phyloP scores from a whole-genome alignment of 306 rosid genomes.

The Comarum palustre region DNA sequence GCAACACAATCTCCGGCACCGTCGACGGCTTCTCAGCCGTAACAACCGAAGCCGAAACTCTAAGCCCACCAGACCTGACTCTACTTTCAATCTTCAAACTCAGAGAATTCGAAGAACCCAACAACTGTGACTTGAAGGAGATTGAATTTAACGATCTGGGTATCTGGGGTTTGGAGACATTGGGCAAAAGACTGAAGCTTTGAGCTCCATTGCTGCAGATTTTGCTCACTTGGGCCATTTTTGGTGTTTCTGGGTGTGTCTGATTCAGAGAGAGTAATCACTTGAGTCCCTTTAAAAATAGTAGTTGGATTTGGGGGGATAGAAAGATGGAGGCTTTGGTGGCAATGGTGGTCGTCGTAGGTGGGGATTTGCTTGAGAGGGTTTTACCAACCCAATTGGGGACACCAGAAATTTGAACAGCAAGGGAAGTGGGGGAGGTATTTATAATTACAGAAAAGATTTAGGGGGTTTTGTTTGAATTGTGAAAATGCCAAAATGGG shows the following conservation, averaged over 20 bases:
- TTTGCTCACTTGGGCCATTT: slow-evolving; percentile 70
- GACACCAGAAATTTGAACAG: slow-evolving; percentile 28
- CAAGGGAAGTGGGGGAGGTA: neutral
- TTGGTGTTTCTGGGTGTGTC: slow-evolving; percentile 5
- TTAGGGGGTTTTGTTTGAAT: slow-evolving; percentile 15
- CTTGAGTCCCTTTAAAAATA: neutral
- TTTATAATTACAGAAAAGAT: neutral
- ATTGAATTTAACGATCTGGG: slow-evolving; percentile 53
- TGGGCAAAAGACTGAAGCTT: slow-evolving; percentile 41
- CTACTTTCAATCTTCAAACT: slow-evolving; percentile 40
- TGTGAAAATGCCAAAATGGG: neutral
- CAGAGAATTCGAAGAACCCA: slow-evolving; percentile 44
- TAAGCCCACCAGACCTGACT: slow-evolving; percentile 25
- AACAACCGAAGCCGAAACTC: slow-evolving; percentile 62
- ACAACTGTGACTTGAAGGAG: slow-evolving; percentile 45
- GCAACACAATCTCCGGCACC: slow-evolving; percentile 81
- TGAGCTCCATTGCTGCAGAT: slow-evolving; percentile 60
- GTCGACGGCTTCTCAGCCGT: slow-evolving; percentile 71
- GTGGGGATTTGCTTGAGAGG: slow-evolving; percentile 21
- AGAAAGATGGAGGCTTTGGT: slow-evolving; percentile 31
- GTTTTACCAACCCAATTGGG: slow-evolving; percentile 23
- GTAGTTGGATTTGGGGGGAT: slow-evolving; percentile 7
- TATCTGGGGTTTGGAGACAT: slow-evolving; percentile 38
- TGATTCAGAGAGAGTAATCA: neutral
- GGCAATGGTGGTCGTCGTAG: slow-evolving; percentile 16